Evolutionary conservation across 2,329 filamentous ascomycete genomes (phyloP).

Genomic region (Didymella pomorum): DNA sequence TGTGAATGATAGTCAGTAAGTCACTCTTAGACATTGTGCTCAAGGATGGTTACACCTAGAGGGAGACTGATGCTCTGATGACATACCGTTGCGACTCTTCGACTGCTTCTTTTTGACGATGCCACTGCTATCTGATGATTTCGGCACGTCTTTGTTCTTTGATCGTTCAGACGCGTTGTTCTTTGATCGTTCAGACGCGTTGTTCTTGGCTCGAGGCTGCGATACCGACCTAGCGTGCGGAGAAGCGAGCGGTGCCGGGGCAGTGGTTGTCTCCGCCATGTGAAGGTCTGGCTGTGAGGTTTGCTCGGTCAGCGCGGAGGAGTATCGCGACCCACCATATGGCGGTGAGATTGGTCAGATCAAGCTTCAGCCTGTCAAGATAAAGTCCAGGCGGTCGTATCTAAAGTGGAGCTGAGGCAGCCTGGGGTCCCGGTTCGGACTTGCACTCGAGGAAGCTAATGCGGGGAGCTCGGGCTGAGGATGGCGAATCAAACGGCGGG

Average conservation of each 20-base stretch:
- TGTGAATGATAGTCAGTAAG: conserved; percentile 44
- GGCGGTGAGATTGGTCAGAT: conserved; percentile 4
- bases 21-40: too few species aligned
- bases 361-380: conserved; percentile 19
- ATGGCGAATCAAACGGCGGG: conserved; percentile 36
- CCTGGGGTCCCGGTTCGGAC: conserved; percentile 4
- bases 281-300: conserved; percentile 37
- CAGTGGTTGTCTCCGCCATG: conserved; percentile 9
- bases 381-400: conserved; percentile 7
- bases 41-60: background rate
- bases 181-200: conserved; percentile 24
- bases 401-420: conserved; percentile 14
- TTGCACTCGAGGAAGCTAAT: conserved; percentile 11
- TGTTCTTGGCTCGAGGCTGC: conserved; percentile 2
- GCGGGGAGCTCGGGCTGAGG: conserved; percentile 11
- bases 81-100: conserved; percentile 77
- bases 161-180: conserved; percentile 37
- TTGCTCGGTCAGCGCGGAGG: conserved; percentile 9
- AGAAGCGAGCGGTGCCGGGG: conserved; percentile 20
- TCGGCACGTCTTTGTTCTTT: conserved; percentile 34
- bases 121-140: conserved; percentile 45
- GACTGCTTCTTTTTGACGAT: conserved; percentile 72
- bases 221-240: conserved; percentile 5
- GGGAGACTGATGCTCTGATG: background rate
- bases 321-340: conserved; percentile 11